Conservation (phyloP, 2,329 filamentous ascomycete genomes). For the Sporothrix luriei region DNA sequence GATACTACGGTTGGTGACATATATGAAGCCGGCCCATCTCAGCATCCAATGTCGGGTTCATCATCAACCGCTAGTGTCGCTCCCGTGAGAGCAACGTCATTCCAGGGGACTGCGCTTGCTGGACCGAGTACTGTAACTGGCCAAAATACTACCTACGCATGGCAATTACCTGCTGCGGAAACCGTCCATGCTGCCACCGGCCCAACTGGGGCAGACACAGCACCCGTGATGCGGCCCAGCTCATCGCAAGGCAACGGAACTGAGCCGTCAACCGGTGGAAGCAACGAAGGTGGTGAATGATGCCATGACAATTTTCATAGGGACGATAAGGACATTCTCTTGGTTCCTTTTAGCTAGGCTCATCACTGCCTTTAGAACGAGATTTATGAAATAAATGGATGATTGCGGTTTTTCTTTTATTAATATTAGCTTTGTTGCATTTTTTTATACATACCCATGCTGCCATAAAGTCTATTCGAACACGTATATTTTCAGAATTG, state of each 20-base stretch:
- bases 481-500: background rate
- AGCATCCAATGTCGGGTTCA: background rate
- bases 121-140: background rate
- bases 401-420: background rate
- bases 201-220: background rate
- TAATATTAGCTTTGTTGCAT: conserved; percentile 3
- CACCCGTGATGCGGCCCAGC: background rate
- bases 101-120: background rate
- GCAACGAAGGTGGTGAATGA: background rate
- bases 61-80: background rate
- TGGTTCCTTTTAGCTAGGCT: background rate
- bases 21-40: background rate
- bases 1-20: background rate
- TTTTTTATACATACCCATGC: conserved; percentile 14
- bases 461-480: background rate
- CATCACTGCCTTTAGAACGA: background rate
- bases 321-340: background rate
- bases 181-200: background rate
- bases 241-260: background rate
- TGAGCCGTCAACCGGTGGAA: background rate
- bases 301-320: background rate
- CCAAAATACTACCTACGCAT: background rate
- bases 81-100: background rate
- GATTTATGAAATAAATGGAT: background rate
- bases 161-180: background rate